Base-by-base conservation (phyloP, 2,329 filamentous ascomycete species). In the Sporothrix pallida region DNA sequence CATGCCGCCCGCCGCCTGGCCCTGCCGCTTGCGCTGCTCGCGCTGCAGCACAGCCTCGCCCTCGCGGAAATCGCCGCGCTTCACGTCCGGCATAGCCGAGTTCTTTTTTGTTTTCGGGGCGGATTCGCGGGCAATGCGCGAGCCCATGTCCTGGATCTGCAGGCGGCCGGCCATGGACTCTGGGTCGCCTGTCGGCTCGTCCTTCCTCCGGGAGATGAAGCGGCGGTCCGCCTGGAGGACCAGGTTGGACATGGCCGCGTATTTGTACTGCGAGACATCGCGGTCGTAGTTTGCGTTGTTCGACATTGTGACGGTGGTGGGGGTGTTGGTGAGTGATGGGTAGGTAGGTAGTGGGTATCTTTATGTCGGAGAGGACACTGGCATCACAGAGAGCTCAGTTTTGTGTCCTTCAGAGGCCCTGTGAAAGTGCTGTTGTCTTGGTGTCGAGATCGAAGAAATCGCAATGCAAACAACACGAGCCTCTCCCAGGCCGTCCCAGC, bases 191-290 rank as follows among this genome's bases (percentile, higher is more conserved):
- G 95, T 98, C 76, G 94, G 91, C 85, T 99, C 97, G 84, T 99
- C 95, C 78, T 91, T 94, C 79, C 94, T 91, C 82, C 96, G 91
- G 77, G 94, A 94, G 79, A 97, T 92, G 82, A 99, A 98, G 79
- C 96, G 92, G 85, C 95, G 92, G 87, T 99, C 96, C 86, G 94
- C 95, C 93, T 99, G 96, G 90, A 99, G 93, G 82, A 99, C 96
- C 94, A 99, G 92, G 90, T 99, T 99, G 86, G 96, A 99, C 96
- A 99, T 98, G 83, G 93, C 94, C 90, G 94, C 94, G 89, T 98
- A 97, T 85, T 98, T 98, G 89, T 97, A 98, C 85, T 97, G 95
- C 83, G 94, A 95, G 80, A 97, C 93, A 92, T 96, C 90, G 83
- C 89, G 89, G 80, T 91, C 87, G 83, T 89, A 87, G 82, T 91